Percentiles rank a stretch among this genome's conserved stretches.
Evolutionary conservation across 2,329 filamentous ascomycete species (phyloP).

Genomic region (Thielaviopsis musarum): DNA sequence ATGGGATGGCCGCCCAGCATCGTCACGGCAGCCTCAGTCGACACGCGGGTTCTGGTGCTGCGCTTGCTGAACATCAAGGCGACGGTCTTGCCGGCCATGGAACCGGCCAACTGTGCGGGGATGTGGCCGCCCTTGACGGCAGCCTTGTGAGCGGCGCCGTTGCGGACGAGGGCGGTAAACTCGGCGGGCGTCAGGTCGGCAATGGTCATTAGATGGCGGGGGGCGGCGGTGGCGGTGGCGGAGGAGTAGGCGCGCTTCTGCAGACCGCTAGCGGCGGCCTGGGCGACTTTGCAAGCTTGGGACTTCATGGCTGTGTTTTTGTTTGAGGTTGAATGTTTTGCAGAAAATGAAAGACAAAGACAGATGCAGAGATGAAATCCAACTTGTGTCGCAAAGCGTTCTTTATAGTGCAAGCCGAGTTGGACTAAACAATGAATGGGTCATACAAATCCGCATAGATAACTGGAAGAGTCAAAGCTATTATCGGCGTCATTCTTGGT

Average conservation of each 20-base stretch:
- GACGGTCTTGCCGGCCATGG: slow-evolving; percentile 61
- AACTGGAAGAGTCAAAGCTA: too few species aligned
- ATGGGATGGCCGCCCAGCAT: slow-evolving; percentile 83
- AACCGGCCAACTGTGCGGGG: slow-evolving; percentile 39
- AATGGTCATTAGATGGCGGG: slow-evolving; percentile 84
- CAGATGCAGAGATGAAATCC: too few species aligned
- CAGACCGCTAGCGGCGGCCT: slow-evolving; percentile 20
- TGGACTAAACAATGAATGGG: too few species aligned
- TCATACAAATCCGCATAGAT: too few species aligned
- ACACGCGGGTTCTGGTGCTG: slow-evolving; percentile 82
- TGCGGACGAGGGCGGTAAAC: slow-evolving; percentile 65
- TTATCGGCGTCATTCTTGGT: too few species aligned
- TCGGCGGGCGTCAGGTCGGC: slow-evolving; percentile 67
- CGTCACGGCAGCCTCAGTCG: slow-evolving; percentile 80
- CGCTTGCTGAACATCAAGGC: slow-evolving; percentile 97
- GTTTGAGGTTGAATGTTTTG: not conserved
- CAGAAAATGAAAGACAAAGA: too few species aligned
- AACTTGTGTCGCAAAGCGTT: too few species aligned
- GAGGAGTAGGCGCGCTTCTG: slow-evolving; percentile 29
- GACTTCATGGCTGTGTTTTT: slow-evolving; percentile 19
- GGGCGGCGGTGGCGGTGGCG: slow-evolving; percentile 20
- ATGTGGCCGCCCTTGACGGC: slow-evolving; percentile 54
- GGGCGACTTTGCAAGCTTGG: slow-evolving; percentile 20
- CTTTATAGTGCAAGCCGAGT: too few species aligned
- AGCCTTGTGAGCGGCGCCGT: slow-evolving; percentile 62